Base-by-base conservation (phyloP, 768 basidiomycete genomes). In the Leccinum boreale region DNA sequence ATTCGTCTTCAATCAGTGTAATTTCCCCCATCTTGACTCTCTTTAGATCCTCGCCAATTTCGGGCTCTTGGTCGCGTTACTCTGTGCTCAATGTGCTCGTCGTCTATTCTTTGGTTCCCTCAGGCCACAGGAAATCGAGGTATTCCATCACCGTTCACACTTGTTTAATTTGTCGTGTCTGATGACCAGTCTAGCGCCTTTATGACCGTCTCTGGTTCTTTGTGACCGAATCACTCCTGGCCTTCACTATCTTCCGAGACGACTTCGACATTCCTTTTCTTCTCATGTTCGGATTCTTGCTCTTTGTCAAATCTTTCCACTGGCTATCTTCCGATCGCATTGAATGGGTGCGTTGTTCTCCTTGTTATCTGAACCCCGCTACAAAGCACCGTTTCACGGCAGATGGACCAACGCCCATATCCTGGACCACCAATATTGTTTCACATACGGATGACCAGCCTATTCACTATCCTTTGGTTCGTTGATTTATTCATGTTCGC, bases 191-290 rank as follows among this genome's bases (percentile, higher is more conserved):
- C 17, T 68, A 99, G 96, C 89, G 95, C 28, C 80, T 99, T 1
- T 97, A 98, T 71, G 96, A 98, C 70, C 83, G 92, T 62, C 83
- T 93, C 29, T 98, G 97, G 96, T 94, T 95, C 77, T 97, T 97
- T 75, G 83, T 98, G 51, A 98, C 97, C 1, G 97, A 99, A 71
- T 95, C 93, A 7, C 79, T 99, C 35, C 78, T 99, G 52, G 96
- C 97, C 1, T 90, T 98, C 70, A 97, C 97, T 35, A 98, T 98
- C 63, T 99, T 99, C 75, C 83, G 94, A 58, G 92, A 95, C 73
- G 92, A 94, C 72, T 94, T 96, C 70, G 92, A 95, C 73, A 82
- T 87, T n/a, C 84, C 87, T 4, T 98, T 98, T 70, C 89, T 89
- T 47, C 76, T 94, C 63, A 93, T 96, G 88, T 98, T 98, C 69